Base-by-base conservation (phyloP, 208 protist species). In the Leishmania martiniquensis region DNA sequence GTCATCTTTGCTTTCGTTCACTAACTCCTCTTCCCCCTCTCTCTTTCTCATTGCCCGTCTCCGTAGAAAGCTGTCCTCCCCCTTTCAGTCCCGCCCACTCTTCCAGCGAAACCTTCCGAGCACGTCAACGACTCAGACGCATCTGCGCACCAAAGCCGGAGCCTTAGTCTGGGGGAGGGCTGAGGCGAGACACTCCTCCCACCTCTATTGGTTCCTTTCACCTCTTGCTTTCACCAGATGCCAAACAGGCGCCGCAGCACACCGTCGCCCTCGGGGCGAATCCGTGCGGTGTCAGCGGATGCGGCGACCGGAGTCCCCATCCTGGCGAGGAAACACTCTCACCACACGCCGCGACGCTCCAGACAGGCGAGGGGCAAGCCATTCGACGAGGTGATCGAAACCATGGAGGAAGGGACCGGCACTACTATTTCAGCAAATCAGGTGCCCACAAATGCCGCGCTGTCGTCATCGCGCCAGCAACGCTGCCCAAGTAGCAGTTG, bases 381-480 rank as follows among this genome's bases (percentile, higher is more conserved):
- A 17, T 71, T 63, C 29, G 42, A 69, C n/a, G 73, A 78, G 66
- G 72, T 75, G 0, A 68, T 76, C 7, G 73, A 78, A 22, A 78
- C 73, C 29, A 60, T 15, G 1, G 67, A 83, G 68, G 73, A 78
- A 68, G 73, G 75, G 47, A 75, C 73, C 6, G 59, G 52, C 22
- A 42, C 22, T 52, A 34, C 72, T 51, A 25, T 42, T 44, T 17
- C 60, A 15, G 22, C 29, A 51, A 55, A 42, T n/a, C 69, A 72
- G 57, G 15, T 45, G n/a, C 2, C 15, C 29, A n/a, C 20, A 7
- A 60, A 44, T 66, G 7, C 71, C 37, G 52, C 72, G 32, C 47
- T 47, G 63, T 32, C 37, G 57, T 6, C 63, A 25, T 42, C 25
- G 22, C 4, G 32, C 39, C 42, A 45, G 45, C 51, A 54, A 63